Evolutionary conservation across 805 yeast species (phyloP).

Genomic region (Tetrapisispora fleetii): DNA sequence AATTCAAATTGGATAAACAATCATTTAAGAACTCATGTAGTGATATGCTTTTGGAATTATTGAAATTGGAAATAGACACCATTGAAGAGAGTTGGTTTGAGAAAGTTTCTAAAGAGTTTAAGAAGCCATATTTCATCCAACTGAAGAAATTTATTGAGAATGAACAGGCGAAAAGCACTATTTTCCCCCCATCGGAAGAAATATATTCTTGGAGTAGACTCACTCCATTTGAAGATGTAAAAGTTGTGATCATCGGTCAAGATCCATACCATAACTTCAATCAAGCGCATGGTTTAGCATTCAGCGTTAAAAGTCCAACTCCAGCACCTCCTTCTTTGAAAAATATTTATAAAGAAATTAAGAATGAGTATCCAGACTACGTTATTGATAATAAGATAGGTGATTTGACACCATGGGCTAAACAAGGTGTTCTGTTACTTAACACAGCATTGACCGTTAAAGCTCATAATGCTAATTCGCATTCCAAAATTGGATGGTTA

Average conservation of each 20-base stretch:
- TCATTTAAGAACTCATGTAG: constrained; percentile 9
- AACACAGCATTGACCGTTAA: constrained; percentile 86
- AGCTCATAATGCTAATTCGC: constrained; percentile 91
- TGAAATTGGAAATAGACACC: constrained; percentile 57
- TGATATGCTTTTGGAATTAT: constrained; percentile 26
- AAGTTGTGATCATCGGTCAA: constrained; percentile 82
- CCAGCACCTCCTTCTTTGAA: constrained; percentile 80
- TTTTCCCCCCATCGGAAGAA: constrained; percentile 71
- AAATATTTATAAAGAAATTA: constrained; percentile 76
- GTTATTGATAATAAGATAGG: constrained; percentile 39
- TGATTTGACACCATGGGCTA: constrained; percentile 74
- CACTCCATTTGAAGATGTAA: constrained; percentile 66
- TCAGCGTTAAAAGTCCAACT: constrained; percentile 78
- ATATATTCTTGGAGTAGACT: constrained; percentile 87
- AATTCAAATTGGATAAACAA: background rate
- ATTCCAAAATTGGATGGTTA: constrained; percentile 89
- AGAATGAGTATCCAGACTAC: constrained; percentile 66
- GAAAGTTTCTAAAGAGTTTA: constrained; percentile 56
- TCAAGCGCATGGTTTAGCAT: constrained; percentile 96
- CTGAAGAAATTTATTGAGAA: constrained; percentile 53
- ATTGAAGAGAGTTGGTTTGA: constrained; percentile 75
- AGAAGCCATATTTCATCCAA: constrained; percentile 73
- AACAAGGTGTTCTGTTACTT: constrained; percentile 75
- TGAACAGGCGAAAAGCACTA: constrained; percentile 38
- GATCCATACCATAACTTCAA: constrained; percentile 90